phyloP scores from a whole-genome alignment of 1,284 basidiomycete genomes.

The Ceratobasidium sp. region DNA sequence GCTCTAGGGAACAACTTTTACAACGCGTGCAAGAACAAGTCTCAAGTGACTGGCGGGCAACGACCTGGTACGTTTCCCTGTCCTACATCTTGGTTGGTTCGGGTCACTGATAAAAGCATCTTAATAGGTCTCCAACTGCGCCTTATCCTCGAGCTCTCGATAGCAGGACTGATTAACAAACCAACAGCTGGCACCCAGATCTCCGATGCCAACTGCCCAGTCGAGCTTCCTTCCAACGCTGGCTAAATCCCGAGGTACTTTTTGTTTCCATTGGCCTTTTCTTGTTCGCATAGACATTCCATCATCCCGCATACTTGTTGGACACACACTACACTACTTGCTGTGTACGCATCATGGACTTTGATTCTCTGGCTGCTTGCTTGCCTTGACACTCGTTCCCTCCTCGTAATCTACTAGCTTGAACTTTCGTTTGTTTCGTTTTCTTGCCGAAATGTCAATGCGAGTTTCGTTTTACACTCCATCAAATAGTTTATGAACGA shows the following conservation, averaged over 20 bases:
- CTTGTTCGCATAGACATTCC: constrained; percentile 20
- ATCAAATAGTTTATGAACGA: not conserved
- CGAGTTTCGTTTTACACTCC: not conserved
- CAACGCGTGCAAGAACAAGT: constrained; percentile 73
- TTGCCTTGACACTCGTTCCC: constrained; percentile 4
- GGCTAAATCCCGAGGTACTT: constrained; percentile 13
- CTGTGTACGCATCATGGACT: constrained; percentile 36
- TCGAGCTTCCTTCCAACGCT: constrained; percentile 66
- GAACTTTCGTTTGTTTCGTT: constrained; percentile 14
- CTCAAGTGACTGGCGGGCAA: constrained; percentile 57
- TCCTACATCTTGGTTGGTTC: not conserved
- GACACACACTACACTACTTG: constrained; percentile 12
- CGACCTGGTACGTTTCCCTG: constrained; percentile 63
- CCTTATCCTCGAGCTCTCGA: constrained; percentile 70
- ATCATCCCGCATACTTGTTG: not conserved
- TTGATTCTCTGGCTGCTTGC: not conserved
- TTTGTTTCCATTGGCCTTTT: too few relatives aligned
- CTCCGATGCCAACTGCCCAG: constrained; percentile 72
- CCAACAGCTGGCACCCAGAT: constrained; percentile 65
- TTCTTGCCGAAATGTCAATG: not conserved
- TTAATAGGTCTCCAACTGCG: constrained; percentile 70
- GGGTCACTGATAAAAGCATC: constrained; percentile 20
- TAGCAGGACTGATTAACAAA: constrained; percentile 68
- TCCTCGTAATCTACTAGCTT: constrained; percentile 13
- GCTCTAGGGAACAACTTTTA: constrained; percentile 76